phyloP scores from a whole-genome alignment of 2,329 filamentous ascomycete species.

The Penicillium palitans region DNA sequence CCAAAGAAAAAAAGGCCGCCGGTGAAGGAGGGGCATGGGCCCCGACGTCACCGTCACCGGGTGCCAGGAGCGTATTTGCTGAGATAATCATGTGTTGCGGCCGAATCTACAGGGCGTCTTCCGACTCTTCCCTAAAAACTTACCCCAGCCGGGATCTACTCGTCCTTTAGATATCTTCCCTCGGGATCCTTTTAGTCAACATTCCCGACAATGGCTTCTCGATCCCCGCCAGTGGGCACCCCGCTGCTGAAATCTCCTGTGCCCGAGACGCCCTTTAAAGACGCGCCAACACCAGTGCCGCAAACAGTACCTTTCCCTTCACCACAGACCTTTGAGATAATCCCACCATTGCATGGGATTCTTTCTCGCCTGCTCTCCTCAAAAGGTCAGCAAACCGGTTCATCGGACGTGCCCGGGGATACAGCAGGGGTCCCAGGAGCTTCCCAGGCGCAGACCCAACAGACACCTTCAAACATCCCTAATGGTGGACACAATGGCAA shows the following conservation, averaged over 20 bases:
- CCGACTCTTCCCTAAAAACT: slow-evolving; percentile 40
- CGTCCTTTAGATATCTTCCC: slow-evolving; percentile 22
- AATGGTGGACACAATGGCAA: slow-evolving; percentile 27
- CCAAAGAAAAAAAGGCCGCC: slow-evolving; percentile 21
- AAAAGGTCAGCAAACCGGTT: slow-evolving; percentile 42
- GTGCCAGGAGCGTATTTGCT: slow-evolving; percentile 7
- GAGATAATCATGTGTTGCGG: background rate
- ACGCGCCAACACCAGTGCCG: slow-evolving; percentile 44
- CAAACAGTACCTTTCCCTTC: slow-evolving; percentile 62
- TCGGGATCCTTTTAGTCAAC: slow-evolving; percentile 13
- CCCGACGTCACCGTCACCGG: slow-evolving; percentile 36
- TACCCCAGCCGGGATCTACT: slow-evolving; percentile 23
- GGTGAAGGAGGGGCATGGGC: slow-evolving; percentile 38
- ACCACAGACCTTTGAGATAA: slow-evolving; percentile 79
- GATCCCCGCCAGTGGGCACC: slow-evolving; percentile 38
- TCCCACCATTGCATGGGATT: slow-evolving; percentile 77
- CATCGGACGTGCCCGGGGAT: slow-evolving; percentile 22
- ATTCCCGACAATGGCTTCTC: slow-evolving; percentile 37
- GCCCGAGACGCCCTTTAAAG: slow-evolving; percentile 38
- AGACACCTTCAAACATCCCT: slow-evolving; percentile 26
- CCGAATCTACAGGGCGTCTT: slow-evolving; percentile 11
- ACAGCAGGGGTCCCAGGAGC: slow-evolving; percentile 29
- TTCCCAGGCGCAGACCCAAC: slow-evolving; percentile 30
- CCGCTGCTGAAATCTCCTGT: slow-evolving; percentile 44
- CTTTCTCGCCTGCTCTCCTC: slow-evolving; percentile 68